Conservation (phyloP, 1,284 basidiomycete genomes). For the Leccinum colubrinum region DNA sequence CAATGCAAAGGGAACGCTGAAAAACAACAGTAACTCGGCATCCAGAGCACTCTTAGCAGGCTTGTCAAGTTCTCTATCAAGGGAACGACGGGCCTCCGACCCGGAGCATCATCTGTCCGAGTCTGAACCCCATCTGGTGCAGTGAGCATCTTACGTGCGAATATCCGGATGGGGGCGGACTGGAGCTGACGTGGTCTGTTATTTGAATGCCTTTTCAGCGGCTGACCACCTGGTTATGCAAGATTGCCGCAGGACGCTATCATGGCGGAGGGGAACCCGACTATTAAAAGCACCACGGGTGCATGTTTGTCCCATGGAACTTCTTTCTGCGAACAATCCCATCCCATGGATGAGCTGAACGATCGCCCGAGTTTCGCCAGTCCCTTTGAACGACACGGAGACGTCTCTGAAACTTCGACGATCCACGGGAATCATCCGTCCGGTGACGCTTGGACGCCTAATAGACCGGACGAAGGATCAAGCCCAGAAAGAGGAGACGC, state of each 20-base stretch:
- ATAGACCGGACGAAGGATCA: not conserved
- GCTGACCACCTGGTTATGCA: not conserved
- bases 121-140: not conserved
- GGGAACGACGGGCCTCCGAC: not conserved
- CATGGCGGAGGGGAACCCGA: not conserved
- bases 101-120: not conserved
- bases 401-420: constrained; percentile 28
- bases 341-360: not conserved
- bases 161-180: not conserved
- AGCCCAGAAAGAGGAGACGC: not conserved
- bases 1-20: not conserved
- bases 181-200: not conserved
- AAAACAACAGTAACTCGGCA: not conserved
- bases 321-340: not conserved
- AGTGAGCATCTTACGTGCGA: not conserved
- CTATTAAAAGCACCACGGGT: not conserved
- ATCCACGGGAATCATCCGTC: constrained; percentile 1
- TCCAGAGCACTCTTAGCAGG: not conserved
- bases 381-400: not conserved
- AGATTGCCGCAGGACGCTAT: not conserved
- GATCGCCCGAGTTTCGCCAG: not conserved
- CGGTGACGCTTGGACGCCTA: not conserved
- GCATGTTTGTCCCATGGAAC: not conserved
- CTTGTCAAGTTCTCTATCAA: not conserved
- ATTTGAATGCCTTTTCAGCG: not conserved